Evolutionary conservation across 495 filamentous ascomycete species (phyloP).

Genomic region (Talaromyces wortmannii): DNA sequence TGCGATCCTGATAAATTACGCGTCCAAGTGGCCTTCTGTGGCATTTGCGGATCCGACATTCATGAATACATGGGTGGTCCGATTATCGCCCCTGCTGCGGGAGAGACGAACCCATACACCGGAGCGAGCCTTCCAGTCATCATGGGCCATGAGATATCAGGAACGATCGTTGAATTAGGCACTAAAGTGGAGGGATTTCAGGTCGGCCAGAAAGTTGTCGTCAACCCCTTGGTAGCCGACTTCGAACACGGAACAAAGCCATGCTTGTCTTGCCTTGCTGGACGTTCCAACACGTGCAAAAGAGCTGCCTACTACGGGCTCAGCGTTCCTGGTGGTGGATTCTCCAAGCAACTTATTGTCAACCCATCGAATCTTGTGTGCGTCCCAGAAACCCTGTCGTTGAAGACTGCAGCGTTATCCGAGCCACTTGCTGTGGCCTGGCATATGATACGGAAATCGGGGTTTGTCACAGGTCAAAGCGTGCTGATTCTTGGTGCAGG

Average conservation of each 20-base stretch:
- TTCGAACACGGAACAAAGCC: not conserved
- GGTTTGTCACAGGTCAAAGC: conserved; percentile 40
- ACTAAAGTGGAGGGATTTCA: not conserved
- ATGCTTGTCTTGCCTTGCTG: not conserved
- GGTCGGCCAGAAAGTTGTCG: not conserved
- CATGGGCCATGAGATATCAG: conserved; percentile 48
- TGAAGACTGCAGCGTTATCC: conserved; percentile 37
- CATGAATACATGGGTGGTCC: conserved; percentile 42
- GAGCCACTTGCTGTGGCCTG: conserved; percentile 60
- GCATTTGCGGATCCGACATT: conserved; percentile 26
- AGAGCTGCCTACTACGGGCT: not conserved
- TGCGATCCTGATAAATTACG: conserved; percentile 16
- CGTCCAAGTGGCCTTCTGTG: conserved; percentile 17
- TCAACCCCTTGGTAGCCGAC: not conserved
- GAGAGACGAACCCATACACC: conserved; percentile 41
- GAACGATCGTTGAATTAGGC: conserved; percentile 6
- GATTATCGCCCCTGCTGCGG: conserved; percentile 24
- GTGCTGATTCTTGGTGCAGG: conserved; percentile 54
- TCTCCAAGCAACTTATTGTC: conserved; percentile 43
- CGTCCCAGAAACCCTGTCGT: conserved; percentile 9
- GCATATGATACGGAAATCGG: conserved; percentile 54
- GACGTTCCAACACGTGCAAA: not conserved
- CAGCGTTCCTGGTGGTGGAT: conserved; percentile 39
- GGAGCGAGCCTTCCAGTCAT: conserved; percentile 38
- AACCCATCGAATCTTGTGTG: conserved; percentile 8